phyloP scores from a whole-genome alignment of 2,329 filamentous ascomycete species.

The Cadophora malorum region DNA sequence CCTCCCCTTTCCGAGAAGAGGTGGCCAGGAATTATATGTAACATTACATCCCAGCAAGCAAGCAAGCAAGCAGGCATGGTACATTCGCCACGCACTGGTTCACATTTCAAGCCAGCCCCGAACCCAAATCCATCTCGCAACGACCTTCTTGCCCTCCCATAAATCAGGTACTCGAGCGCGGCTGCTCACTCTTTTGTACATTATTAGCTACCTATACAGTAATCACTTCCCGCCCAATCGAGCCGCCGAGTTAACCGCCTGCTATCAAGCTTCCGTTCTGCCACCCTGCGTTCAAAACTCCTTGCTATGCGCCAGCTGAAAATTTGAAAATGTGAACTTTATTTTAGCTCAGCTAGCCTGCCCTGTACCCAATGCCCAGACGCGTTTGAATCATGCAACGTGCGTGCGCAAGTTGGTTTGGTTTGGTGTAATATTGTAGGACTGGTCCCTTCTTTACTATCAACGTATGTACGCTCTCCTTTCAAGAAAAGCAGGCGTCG shows the following conservation, averaged over 20 bases:
- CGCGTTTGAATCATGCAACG: background rate
- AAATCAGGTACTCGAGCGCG: background rate
- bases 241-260: too few relatives aligned
- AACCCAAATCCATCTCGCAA: too few relatives aligned
- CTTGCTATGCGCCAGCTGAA: background rate
- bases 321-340: background rate
- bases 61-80: too few relatives aligned
- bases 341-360: background rate
- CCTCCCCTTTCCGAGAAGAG: background rate
- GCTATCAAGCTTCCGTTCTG: too few relatives aligned
- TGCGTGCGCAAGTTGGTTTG: background rate
- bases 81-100: too few relatives aligned
- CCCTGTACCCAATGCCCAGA: background rate
- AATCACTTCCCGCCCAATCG: too few relatives aligned
- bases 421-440: background rate
- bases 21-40: background rate
- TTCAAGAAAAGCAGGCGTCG: conserved; percentile 30
- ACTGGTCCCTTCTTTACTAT: background rate
- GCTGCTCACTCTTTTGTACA: background rate
- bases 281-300: too few relatives aligned
- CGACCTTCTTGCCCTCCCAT: too few relatives aligned
- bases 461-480: background rate
- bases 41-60: too few relatives aligned
- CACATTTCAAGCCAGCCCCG: too few relatives aligned
- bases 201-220: conserved; percentile 10